phyloP scores from a whole-genome alignment of 2,329 filamentous ascomycete genomes.

The Curvularia lunata region DNA sequence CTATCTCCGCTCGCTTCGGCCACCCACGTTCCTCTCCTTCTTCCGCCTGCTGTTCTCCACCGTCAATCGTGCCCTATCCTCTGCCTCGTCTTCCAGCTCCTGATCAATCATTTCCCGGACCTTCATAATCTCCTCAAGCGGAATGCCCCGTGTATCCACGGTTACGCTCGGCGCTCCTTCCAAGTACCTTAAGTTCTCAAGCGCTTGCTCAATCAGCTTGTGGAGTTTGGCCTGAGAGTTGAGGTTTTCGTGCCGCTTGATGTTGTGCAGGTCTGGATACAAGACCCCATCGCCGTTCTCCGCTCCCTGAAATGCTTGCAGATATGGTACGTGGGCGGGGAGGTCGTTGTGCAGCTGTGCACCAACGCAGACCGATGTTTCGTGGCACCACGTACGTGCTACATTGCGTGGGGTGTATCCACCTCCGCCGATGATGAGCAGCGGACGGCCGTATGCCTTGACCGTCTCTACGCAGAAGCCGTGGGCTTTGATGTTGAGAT shows the following conservation, averaged over 20 bases:
- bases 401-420: constrained; percentile 98
- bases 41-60: constrained; percentile 54
- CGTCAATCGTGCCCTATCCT: constrained; percentile 66
- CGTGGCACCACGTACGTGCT: constrained; percentile 94
- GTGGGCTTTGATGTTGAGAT: constrained; percentile 93
- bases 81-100: constrained; percentile 67
- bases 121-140: constrained; percentile 64
- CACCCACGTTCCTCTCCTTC: constrained; percentile 55
- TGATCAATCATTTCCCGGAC: constrained; percentile 74
- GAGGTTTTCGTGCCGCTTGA: constrained; percentile 73
- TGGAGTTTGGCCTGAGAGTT: constrained; percentile 78
- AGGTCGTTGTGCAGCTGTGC: constrained; percentile 74
- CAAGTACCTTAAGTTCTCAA: constrained; percentile 86
- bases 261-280: constrained; percentile 86
- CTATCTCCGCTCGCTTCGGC: constrained; percentile 50
- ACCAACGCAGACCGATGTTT: constrained; percentile 88
- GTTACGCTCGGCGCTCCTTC: constrained; percentile 74
- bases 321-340: constrained; percentile 81
- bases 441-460: constrained; percentile 78
- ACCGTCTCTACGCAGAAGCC: constrained; percentile 89
- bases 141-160: constrained; percentile 81
- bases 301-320: constrained; percentile 80
- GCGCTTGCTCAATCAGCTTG: constrained; percentile 77
- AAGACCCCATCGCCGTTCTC: constrained; percentile 73
- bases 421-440: constrained; percentile 91